Evolutionary conservation across 768 basidiomycete species (phyloP).

Genomic region (Cyclocybe cylindracea): DNA sequence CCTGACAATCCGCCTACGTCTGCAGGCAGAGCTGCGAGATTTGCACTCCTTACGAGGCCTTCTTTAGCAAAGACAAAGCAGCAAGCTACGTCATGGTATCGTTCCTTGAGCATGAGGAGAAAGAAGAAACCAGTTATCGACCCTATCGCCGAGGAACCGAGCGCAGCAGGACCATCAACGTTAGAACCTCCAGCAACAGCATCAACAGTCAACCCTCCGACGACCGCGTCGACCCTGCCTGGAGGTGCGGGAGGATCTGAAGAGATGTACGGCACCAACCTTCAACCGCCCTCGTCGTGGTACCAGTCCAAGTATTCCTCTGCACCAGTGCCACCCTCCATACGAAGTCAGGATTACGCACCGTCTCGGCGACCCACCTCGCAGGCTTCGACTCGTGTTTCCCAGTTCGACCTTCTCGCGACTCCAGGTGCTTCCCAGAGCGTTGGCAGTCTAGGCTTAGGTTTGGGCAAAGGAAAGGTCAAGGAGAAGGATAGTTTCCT

Average conservation of each 20-base stretch:
- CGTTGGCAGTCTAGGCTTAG: slow-evolving; percentile 22
- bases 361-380: slow-evolving; percentile 21
- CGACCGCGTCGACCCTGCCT: no score
- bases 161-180: slow-evolving; percentile 9
- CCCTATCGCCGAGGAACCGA: slow-evolving; percentile 26
- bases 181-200: slow-evolving; percentile 8
- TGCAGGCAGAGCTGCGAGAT: slow-evolving; percentile 20
- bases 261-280: slow-evolving; percentile 17
- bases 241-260: slow-evolving; percentile 2
- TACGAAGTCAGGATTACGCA: slow-evolving; percentile 22
- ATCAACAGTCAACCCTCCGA: no score
- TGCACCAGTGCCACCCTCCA: slow-evolving; percentile 16
- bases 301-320: slow-evolving; percentile 21
- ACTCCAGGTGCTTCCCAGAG: slow-evolving; percentile 26
- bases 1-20: not conserved
- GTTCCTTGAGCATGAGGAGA: slow-evolving; percentile 35
- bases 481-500: slow-evolving; percentile 29
- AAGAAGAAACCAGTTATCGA: slow-evolving; percentile 35
- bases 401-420: slow-evolving; percentile 35
- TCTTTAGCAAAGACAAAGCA: slow-evolving; percentile 30
- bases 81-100: slow-evolving; percentile 40
- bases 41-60: slow-evolving; percentile 20
- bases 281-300: slow-evolving; percentile 27
- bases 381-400: slow-evolving; percentile 32
- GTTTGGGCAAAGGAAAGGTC: slow-evolving; percentile 10